phyloP scores from a whole-genome alignment of 2,329 filamentous ascomycete species.

The Ascosphaera apis region DNA sequence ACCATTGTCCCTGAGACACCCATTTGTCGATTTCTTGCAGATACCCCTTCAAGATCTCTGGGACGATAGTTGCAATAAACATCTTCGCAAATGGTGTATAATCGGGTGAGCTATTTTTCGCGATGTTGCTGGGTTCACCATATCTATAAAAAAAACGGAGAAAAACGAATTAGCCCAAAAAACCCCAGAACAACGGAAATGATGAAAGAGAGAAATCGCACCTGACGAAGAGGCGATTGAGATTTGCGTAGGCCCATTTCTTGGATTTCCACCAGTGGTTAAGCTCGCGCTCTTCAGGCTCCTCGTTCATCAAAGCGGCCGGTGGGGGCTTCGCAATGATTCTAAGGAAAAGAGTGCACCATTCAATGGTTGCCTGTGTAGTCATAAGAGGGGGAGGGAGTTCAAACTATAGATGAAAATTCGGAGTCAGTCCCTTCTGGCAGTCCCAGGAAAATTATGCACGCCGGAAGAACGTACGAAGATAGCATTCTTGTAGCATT shows the following conservation, averaged over 20 bases:
- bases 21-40: slow-evolving; percentile 89
- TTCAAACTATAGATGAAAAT: slow-evolving; percentile 41
- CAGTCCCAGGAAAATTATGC: slow-evolving; percentile 6
- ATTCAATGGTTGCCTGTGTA: slow-evolving; percentile 67
- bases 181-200: slow-evolving; percentile 2
- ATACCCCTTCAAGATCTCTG: slow-evolving; percentile 90
- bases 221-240: slow-evolving; percentile 89
- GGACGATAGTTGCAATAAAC: slow-evolving; percentile 78
- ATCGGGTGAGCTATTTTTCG: slow-evolving; percentile 51
- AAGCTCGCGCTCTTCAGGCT: slow-evolving; percentile 62
- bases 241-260: slow-evolving; percentile 97
- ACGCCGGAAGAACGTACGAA: slow-evolving; percentile 40
- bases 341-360: slow-evolving; percentile 86
- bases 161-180: too few species aligned
- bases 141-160: slow-evolving; percentile 41
- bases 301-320: slow-evolving; percentile 53
- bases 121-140: slow-evolving; percentile 59
- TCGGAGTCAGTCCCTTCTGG: slow-evolving; percentile 1
- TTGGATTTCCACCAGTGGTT: slow-evolving; percentile 99
- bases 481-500: slow-evolving; percentile 94
- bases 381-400: slow-evolving; percentile 55
- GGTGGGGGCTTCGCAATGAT: slow-evolving; percentile 73
- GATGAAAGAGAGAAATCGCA: slow-evolving; percentile 19
- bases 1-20: slow-evolving; percentile 83
- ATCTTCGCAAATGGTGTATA: slow-evolving; percentile 67